Base-by-base conservation (phyloP, 306 rosid genomes). In the Citrullus amarus region DNA sequence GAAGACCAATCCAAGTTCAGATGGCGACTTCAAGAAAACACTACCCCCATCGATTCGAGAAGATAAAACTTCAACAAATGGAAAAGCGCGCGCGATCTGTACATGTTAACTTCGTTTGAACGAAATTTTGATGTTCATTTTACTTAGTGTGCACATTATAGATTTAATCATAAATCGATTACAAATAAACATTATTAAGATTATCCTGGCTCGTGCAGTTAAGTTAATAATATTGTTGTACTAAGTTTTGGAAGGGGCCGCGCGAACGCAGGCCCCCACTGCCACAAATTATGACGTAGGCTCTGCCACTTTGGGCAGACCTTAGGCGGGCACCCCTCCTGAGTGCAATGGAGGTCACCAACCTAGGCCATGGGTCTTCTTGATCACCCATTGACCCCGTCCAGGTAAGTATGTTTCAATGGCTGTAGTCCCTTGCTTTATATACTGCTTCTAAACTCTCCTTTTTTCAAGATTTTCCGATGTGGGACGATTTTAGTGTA, bases 251-350 rank as follows among this genome's bases (percentile, higher is more conserved):
- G 12, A 82, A 83, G 89, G 90, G 85, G 88, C 90, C 85, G 93
- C 96, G 92, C 97, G 90, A 4, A 90, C 93, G 89, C 93, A 88
- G 82, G 88, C 86, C 96, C 96, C 93, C 86, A 4, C 80, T 70
- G 9, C 54, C 83, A 89, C 88, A 89, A 89, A 89, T 92, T 81
- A 90, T 84, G 89, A 91, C 83, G 86, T 84, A 80, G 88, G 85
- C 71, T 86, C 90, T 82, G 74, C 84, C 69, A 6, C 84, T 28
- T 79, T 74, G 81, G 79, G 84, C 65, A 85, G 85, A 87, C 85
- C 89, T 79, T 86, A 87, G 79, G 61, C 74, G 0, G 56, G 56
- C 85, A 74, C 81, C 83, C 85, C 74, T 85, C 80, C 87, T 0
- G 6, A 67, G 89, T 87, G 89, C 88, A 88, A 86, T 88, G 88